phyloP scores from a whole-genome alignment of 2,329 filamentous ascomycete genomes.

The Sarocladiaceae sp. region DNA sequence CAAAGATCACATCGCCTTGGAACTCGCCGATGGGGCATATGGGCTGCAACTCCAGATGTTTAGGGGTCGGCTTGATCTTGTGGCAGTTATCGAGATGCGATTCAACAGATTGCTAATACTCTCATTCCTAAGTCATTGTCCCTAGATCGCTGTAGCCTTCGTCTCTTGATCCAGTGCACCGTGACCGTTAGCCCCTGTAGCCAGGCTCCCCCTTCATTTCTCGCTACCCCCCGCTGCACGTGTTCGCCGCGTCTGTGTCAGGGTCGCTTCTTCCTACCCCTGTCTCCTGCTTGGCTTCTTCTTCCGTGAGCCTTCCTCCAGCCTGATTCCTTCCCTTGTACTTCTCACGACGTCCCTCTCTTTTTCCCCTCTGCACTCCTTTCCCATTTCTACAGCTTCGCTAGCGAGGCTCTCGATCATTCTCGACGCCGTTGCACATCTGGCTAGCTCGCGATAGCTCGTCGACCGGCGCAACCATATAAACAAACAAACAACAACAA shows the following conservation, averaged over 20 bases:
- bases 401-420: conserved; percentile 1
- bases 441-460: background rate
- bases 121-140: no score
- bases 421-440: background rate
- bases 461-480: background rate
- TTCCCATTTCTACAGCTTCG: conserved; percentile 1
- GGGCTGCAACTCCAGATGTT: no score
- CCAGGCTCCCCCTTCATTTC: conserved; percentile 9
- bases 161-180: background rate
- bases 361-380: background rate
- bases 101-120: no score
- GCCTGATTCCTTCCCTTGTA: conserved; percentile 1
- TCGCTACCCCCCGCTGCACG: conserved; percentile 8
- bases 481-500: conserved; percentile 7
- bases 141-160: background rate
- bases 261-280: conserved; percentile 7
- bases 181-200: conserved; percentile 7
- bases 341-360: background rate
- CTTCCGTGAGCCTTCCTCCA: conserved; percentile 4
- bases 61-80: no score
- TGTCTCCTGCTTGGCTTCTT: conserved; percentile 10
- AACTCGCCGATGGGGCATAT: no score
- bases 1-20: no score
- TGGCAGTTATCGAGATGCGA: no score
- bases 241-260: conserved; percentile 8